Evolutionary conservation across 1,284 basidiomycete genomes (phyloP).

Genomic region (Cryptococcus sp.): DNA sequence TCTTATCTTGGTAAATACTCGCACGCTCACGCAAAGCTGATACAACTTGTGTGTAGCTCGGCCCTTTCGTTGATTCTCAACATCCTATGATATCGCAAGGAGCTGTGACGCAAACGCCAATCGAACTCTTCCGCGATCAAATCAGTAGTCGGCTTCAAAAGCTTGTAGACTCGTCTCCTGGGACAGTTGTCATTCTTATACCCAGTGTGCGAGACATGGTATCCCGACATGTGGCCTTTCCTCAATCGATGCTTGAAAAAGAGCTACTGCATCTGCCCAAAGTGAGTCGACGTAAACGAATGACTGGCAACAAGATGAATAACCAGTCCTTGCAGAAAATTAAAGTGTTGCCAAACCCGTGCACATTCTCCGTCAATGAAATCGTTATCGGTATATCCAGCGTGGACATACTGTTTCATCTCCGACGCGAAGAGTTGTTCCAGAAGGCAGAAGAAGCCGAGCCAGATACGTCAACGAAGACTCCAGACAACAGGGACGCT

Average conservation of each 20-base stretch:
- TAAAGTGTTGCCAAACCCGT: conserved; percentile 81
- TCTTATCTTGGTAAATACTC: conserved; percentile 68
- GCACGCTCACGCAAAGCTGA: background rate
- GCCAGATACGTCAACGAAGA: conserved; percentile 54
- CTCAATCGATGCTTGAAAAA: conserved; percentile 72
- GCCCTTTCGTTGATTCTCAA: conserved; percentile 80
- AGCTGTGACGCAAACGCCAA: conserved; percentile 66
- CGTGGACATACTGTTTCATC: conserved; percentile 84
- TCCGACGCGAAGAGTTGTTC: conserved; percentile 80
- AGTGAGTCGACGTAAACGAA: conserved; percentile 32
- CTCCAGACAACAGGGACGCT: conserved; percentile 60
- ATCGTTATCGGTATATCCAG: conserved; percentile 76
- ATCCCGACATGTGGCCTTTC: conserved; percentile 78
- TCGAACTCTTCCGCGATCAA: conserved; percentile 68
- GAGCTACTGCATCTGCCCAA: conserved; percentile 54
- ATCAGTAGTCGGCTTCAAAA: conserved; percentile 65
- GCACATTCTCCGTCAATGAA: conserved; percentile 80
- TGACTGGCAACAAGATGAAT: background rate
- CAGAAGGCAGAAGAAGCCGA: conserved; percentile 70
- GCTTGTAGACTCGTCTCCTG: conserved; percentile 66
- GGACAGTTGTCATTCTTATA: conserved; percentile 71
- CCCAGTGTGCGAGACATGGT: conserved; percentile 82
- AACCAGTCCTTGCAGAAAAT: conserved; percentile 63
- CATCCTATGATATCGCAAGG: conserved; percentile 75
- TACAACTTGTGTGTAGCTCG: conserved; percentile 61